Conservation (phyloP, 2,329 filamentous ascomycete genomes). For the Verticillium klebahnii region DNA sequence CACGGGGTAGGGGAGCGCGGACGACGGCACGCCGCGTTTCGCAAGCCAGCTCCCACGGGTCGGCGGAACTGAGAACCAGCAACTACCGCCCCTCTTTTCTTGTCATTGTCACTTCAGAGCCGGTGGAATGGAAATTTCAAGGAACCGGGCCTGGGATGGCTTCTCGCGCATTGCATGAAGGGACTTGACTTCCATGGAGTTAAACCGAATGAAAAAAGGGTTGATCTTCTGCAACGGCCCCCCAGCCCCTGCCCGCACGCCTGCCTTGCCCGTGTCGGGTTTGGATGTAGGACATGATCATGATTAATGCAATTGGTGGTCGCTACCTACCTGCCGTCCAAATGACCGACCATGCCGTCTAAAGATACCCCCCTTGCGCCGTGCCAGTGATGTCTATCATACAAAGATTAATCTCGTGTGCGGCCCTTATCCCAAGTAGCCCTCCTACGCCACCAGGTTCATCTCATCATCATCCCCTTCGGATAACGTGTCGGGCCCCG, state of each 20-base stretch:
- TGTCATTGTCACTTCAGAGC: constrained; percentile 7
- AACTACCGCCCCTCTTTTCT: neutral
- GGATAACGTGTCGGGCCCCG: constrained; percentile 13
- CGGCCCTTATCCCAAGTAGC: neutral
- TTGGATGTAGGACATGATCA: neutral
- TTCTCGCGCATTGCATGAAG: constrained; percentile 15
- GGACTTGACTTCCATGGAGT: constrained; percentile 11
- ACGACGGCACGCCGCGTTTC: neutral
- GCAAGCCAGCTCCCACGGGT: neutral
- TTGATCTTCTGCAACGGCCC: constrained; percentile 7
- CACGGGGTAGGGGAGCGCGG: constrained; percentile 1
- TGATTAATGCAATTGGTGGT: neutral
- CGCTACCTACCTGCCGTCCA: neutral
- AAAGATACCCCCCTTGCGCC: neutral
- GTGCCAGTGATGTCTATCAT: neutral
- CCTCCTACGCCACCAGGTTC: constrained; percentile 34
- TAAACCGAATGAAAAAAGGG: constrained; percentile 14
- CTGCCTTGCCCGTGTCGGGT: neutral
- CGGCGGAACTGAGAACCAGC: constrained; percentile 7
- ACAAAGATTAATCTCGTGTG: neutral
- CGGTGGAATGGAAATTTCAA: constrained; percentile 8
- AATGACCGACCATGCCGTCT: neutral
- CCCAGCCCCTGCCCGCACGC: neutral
- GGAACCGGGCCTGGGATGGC: constrained; percentile 9
- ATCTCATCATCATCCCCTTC: constrained; percentile 49